Evolutionary conservation across 1,139 yeast genomes (phyloP).

Genomic region (Yamadazyma siamensis): DNA sequence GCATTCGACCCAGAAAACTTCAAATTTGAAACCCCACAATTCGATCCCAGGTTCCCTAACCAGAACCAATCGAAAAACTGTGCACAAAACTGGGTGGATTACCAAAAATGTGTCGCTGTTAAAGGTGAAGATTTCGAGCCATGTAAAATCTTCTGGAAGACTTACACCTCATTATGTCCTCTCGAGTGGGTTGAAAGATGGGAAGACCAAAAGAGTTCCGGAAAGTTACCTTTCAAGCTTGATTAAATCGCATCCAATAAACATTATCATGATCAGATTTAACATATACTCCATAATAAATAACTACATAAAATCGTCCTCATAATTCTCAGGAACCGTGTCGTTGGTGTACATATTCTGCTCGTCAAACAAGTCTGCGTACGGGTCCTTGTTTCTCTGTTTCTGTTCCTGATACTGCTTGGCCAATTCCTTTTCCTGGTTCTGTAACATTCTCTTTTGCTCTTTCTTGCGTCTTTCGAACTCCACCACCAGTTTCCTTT

Average conservation of each 20-base stretch:
- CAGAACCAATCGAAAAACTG: constrained; percentile 98
- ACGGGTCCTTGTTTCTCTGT: constrained; percentile 43
- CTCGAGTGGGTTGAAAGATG: constrained; percentile 89
- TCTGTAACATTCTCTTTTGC: constrained; percentile 27
- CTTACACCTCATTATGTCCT: constrained; percentile 91
- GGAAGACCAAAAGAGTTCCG: constrained; percentile 87
- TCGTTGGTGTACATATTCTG: constrained; percentile 52
- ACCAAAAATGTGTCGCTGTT: constrained; percentile 93
- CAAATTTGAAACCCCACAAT: constrained; percentile 76
- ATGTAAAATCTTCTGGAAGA: constrained; percentile 90
- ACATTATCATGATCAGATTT: neutral
- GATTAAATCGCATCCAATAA: constrained; percentile 21
- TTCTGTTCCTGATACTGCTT: constrained; percentile 24
- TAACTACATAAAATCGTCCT: constrained; percentile 60
- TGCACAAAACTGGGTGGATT: constrained; percentile 96
- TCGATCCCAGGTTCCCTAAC: constrained; percentile 93
- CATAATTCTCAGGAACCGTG: constrained; percentile 57
- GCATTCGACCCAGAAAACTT: constrained; percentile 46
- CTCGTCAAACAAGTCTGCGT: constrained; percentile 55
- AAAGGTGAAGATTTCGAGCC: constrained; percentile 99
- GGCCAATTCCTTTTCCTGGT: constrained; percentile 21
- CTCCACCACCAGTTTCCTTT: constrained; percentile 35
- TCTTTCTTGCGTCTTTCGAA: constrained; percentile 31
- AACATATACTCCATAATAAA: constrained; percentile 2
- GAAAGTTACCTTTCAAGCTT: constrained; percentile 44